Evolutionary conservation across 495 filamentous ascomycete species (phyloP), one percentile per base, ranked within the genome.

Genomic region (Rostrohypoxylon terebratum): DNA sequence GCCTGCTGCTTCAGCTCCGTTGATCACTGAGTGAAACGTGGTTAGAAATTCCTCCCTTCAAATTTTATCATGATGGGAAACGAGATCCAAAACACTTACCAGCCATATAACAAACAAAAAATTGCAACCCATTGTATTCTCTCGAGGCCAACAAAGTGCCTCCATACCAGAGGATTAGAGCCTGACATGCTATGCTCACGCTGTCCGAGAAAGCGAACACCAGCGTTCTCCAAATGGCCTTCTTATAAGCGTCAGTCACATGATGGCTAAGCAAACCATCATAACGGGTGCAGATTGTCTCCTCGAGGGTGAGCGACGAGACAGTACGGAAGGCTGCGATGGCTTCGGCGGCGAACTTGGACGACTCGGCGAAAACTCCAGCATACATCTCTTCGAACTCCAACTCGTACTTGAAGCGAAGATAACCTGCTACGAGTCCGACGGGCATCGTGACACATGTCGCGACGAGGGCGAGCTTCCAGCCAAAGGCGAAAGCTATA

Each of bases 241-340:
- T 84, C 58, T 78, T 80, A 70, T 78, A 84, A 53, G 84, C 84
- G 25, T 60, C 14, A 4, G 55, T 57, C 40, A 84, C 80, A 50
- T 86, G 83, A 25, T 78, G 65, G 21, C 64, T 51, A 16, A 85
- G 77, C 25, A 86, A 74, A 2, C 38, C 20, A 7, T 81, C 72
- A 69, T 85, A 86, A 42, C 86, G 80, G 8, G 79, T 42, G 54
- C 77, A 80, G 47, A 90, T 88, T 63, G 81, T 82, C 21, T 84
- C 81, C 64, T 90, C 88, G 65, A 89, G 81, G 36, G 85, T 86
- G 11, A 90, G 79, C 66, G 77, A 81, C 18, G 83, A 82, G 13
- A 90, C 88, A 9, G 88, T 90, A 21, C 88, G 77, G 74, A 88
- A 88, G 7, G 87, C 87, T 4, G 83, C 79, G 50, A 89, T 86